Percentiles rank a stretch among this genome's conserved stretches.
These are phyloP conservation scores for Torulaspora delbrueckii DNA, from an alignment of 805 yeast species.

Conservation along the genomic window DNA sequence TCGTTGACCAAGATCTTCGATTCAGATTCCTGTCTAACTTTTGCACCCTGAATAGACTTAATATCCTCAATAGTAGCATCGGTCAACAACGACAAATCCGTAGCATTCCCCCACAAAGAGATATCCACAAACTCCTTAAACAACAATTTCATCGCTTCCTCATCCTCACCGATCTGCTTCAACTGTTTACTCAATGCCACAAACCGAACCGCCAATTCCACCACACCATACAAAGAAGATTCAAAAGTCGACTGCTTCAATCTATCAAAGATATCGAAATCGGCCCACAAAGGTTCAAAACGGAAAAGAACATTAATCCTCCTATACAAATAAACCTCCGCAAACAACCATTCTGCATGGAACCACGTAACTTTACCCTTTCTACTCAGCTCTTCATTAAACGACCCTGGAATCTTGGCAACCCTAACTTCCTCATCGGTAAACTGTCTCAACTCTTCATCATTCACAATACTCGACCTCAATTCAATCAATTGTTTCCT, in stretches of 20 bases:
- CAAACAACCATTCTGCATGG: slow-evolving; percentile 83
- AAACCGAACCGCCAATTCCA: slow-evolving; percentile 70
- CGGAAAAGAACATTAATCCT: slow-evolving; percentile 46
- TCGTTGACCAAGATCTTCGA: slow-evolving; percentile 76
- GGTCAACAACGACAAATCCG: slow-evolving; percentile 85
- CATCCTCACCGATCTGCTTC: slow-evolving; percentile 7
- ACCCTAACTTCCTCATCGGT: slow-evolving; percentile 35
- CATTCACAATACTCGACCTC: slow-evolving; percentile 41
- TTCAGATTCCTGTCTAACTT: slow-evolving; percentile 75
- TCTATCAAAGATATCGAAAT: slow-evolving; percentile 68
- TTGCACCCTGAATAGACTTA: slow-evolving; percentile 85
- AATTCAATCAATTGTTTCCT: slow-evolving; percentile 40
- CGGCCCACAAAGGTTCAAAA: slow-evolving; percentile 35
- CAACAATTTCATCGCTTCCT: slow-evolving; percentile 47
- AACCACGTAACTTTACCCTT: slow-evolving; percentile 54
- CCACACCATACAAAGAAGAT: slow-evolving; percentile 71
- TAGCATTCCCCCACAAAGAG: slow-evolving; percentile 97
- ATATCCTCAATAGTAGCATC: slow-evolving; percentile 88
- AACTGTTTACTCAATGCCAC: slow-evolving; percentile 38
- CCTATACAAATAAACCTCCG: slow-evolving; percentile 83
- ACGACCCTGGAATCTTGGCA: slow-evolving; percentile 48
- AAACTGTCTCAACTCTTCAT: slow-evolving; percentile 42
- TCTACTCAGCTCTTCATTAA: slow-evolving; percentile 48
- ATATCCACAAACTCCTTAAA: slow-evolving; percentile 83
- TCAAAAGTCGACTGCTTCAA: slow-evolving; percentile 71